Conservation (phyloP, 164 flowering plant genomes). For the Houttuynia cordata region DNA sequence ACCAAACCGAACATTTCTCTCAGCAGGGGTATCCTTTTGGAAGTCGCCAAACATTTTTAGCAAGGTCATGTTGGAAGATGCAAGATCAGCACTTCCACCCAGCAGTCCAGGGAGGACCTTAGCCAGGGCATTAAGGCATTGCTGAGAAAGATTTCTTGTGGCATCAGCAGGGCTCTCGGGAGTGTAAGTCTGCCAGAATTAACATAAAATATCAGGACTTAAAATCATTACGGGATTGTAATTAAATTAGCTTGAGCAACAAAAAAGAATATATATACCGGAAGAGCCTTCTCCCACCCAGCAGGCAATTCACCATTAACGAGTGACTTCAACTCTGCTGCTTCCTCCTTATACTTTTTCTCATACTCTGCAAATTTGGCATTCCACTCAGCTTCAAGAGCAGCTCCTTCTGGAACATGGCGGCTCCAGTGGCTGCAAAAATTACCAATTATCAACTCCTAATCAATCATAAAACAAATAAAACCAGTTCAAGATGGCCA, state of each 20-base stretch:
- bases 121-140: conserved; percentile 77
- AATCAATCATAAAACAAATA: not conserved
- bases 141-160: conserved; percentile 83
- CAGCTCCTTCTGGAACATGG: conserved; percentile 65
- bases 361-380: conserved; percentile 85
- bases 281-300: conserved; percentile 98
- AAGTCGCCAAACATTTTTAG: conserved; percentile 86
- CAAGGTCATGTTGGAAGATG: conserved; percentile 96
- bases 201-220: not conserved
- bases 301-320: conserved; percentile 63
- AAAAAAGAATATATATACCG: conserved; percentile 43
- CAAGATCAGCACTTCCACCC: conserved; percentile 99
- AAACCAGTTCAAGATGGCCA: not conserved
- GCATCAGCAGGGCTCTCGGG: conserved; percentile 90
- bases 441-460: not conserved
- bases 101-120: conserved; percentile 76
- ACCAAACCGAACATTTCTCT: conserved; percentile 83
- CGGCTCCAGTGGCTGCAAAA: conserved; percentile 88
- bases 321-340: conserved; percentile 67
- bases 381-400: conserved; percentile 93
- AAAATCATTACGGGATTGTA: not conserved
- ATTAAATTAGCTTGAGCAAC: not conserved
- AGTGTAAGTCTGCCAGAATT: conserved; percentile 61
- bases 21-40: conserved; percentile 89
- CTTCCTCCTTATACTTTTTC: conserved; percentile 82